A percentile compares a stretch with the other conserved stretches of the same genome.
Conservation (phyloP, 345 rosid genomes). For the Eucalyptus erythrocorys region DNA sequence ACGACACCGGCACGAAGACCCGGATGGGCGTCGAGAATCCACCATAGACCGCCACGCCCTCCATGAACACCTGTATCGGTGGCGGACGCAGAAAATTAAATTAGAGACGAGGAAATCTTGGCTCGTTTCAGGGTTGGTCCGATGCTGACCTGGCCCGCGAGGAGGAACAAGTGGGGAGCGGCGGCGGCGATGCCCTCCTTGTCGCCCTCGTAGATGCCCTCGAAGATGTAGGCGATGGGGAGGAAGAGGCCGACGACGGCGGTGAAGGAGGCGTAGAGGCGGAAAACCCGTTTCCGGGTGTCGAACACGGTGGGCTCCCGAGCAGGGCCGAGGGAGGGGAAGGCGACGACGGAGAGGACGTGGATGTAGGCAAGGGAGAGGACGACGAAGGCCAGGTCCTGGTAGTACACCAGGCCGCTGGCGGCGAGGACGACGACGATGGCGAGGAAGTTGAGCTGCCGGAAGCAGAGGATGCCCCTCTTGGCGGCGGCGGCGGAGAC, state of each 20-base stretch:
- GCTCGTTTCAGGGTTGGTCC: not conserved
- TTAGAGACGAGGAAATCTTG: not conserved
- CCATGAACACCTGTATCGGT: constrained; percentile 73
- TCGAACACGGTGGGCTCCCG: constrained; percentile 25
- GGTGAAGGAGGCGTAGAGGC: constrained; percentile 27
- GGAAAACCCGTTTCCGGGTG: constrained; percentile 25
- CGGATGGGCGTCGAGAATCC: constrained; percentile 57
- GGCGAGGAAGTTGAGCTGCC: constrained; percentile 58
- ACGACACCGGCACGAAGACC: constrained; percentile 68
- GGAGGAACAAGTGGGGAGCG: constrained; percentile 71
- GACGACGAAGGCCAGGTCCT: constrained; percentile 46
- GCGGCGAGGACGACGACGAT: constrained; percentile 46
- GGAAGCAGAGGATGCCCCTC: constrained; percentile 22
- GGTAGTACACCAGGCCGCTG: constrained; percentile 47
- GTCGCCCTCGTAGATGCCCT: constrained; percentile 66
- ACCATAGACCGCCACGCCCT: constrained; percentile 54
- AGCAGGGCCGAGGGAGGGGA: constrained; percentile 23
- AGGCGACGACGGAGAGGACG: constrained; percentile 46
- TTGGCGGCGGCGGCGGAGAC: not conserved
- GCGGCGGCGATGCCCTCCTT: constrained; percentile 59
- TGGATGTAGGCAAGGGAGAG: constrained; percentile 50
- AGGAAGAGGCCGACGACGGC: constrained; percentile 54
- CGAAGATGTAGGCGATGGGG: constrained; percentile 58
- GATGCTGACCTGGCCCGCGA: constrained; percentile 44
- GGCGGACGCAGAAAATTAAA: not conserved